Conservation (phyloP, 495 filamentous ascomycete genomes). For the Penicillium daleae region DNA sequence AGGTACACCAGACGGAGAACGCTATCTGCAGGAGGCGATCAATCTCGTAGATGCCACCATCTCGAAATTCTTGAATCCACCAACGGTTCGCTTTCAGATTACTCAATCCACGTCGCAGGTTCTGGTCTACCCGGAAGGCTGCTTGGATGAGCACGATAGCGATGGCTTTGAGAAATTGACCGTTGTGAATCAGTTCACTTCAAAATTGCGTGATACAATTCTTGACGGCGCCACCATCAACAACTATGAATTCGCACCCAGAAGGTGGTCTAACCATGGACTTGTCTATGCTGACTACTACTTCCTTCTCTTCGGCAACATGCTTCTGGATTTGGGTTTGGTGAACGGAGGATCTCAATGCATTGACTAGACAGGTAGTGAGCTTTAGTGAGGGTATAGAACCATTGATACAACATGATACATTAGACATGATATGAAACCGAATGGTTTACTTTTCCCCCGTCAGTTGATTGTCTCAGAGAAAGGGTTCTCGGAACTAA, state of each 20-base stretch:
- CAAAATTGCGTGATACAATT: constrained; percentile 22
- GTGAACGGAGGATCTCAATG: not conserved
- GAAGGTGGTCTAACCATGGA: constrained; percentile 44
- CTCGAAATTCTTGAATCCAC: constrained; percentile 20
- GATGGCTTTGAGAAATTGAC: constrained; percentile 2
- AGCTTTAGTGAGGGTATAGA: not conserved
- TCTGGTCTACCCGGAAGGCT: constrained; percentile 11
- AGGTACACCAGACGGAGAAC: not conserved
- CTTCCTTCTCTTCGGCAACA: constrained; percentile 51
- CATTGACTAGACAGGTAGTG: not conserved
- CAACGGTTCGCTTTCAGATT: constrained; percentile 12
- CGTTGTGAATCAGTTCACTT: not conserved
- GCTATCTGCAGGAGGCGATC: constrained; percentile 38
- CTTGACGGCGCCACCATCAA: constrained; percentile 43
- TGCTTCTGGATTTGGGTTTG: constrained; percentile 28
- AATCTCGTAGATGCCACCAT: constrained; percentile 39
- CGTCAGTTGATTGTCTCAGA: not conserved
- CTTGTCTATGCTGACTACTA: constrained; percentile 56
- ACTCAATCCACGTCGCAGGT: not conserved
- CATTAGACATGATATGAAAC: not conserved
- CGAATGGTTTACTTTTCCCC: not conserved
- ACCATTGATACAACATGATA: constrained; percentile 1
- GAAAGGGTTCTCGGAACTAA: not conserved
- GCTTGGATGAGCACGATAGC: not conserved
- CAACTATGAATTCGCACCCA: constrained; percentile 42